Evolutionary conservation across 768 basidiomycete species (phyloP).

Genomic region (Vararia minispora): DNA sequence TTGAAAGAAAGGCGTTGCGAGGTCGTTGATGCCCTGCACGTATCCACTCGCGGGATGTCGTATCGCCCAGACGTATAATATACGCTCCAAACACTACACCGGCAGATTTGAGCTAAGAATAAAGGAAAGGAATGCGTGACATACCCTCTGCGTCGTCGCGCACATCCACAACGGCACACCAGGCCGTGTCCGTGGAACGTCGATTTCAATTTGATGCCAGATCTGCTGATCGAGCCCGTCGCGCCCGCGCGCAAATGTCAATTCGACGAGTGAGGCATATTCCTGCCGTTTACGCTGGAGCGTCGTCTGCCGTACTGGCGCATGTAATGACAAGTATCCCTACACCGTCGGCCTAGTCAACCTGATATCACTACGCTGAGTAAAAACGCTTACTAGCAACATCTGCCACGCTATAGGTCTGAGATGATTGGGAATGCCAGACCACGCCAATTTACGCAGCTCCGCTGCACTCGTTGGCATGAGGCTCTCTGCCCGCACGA

Average conservation of each 20-base stretch:
- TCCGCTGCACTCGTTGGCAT: slow-evolving; percentile 39
- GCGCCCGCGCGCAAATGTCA: slow-evolving; percentile 80
- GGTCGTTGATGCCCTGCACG: slow-evolving; percentile 98
- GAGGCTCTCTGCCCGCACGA: not conserved
- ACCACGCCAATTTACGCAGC: slow-evolving; percentile 88
- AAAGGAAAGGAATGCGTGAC: slow-evolving; percentile 17
- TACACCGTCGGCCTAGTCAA: slow-evolving; percentile 20
- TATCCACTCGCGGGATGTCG: slow-evolving; percentile 97
- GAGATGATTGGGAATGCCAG: slow-evolving; percentile 80
- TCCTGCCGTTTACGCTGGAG: slow-evolving; percentile 87
- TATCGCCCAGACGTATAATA: slow-evolving; percentile 98
- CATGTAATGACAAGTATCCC: slow-evolving; percentile 89
- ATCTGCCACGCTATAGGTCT: slow-evolving; percentile 92
- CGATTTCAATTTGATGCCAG: slow-evolving; percentile 99
- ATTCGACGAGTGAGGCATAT: slow-evolving; percentile 79
- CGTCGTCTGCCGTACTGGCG: slow-evolving; percentile 60
- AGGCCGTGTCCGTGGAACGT: slow-evolving; percentile 91
- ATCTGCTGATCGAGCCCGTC: slow-evolving; percentile 90
- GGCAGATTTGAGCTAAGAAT: slow-evolving; percentile 11
- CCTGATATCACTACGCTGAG: not conserved
- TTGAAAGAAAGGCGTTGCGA: slow-evolving; percentile 96
- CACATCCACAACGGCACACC: slow-evolving; percentile 90
- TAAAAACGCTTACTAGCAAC: slow-evolving; percentile 54
- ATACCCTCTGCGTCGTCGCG: slow-evolving; percentile 76
- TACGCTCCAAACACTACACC: slow-evolving; percentile 77